A percentile compares a stretch with the other conserved stretches of the same genome.
Evolutionary conservation across 345 rosid genomes (phyloP).

Genomic region (Excoecaria cochinchinensis): DNA sequence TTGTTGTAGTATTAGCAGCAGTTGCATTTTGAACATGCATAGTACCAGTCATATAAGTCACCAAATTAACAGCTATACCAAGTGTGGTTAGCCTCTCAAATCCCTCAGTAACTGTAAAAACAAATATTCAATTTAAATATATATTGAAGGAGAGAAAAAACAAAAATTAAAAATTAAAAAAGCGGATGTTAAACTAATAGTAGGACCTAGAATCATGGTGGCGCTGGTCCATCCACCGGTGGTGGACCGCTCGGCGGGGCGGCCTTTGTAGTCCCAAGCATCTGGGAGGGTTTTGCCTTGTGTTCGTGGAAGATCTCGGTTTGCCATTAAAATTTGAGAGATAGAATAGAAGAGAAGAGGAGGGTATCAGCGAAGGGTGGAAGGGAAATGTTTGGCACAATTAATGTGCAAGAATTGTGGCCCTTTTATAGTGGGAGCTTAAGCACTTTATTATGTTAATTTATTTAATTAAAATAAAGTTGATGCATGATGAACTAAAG

Average conservation of each 20-base stretch:
- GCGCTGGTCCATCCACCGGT: constrained; percentile 94
- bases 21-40: constrained; percentile 91
- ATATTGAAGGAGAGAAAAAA: too few species aligned
- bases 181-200: background rate
- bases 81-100: constrained; percentile 90
- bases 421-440: constrained; percentile 36
- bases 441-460: background rate
- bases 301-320: constrained; percentile 50
- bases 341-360: background rate
- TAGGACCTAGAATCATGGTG: constrained; percentile 85
- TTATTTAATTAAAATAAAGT: background rate
- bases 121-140: background rate
- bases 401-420: constrained; percentile 11
- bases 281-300: constrained; percentile 49
- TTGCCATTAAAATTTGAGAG: constrained; percentile 11
- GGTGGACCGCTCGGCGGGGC: constrained; percentile 54
- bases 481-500: constrained; percentile 24
- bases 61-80: constrained; percentile 89
- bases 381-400: background rate
- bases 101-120: constrained; percentile 60
- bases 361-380: background rate
- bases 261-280: constrained; percentile 94
- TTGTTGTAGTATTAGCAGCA: constrained; percentile 83
- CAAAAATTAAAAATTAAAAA: background rate
- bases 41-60: constrained; percentile 83